Conservation (phyloP, 306 rosid species). For the Lablab purpureus region DNA sequence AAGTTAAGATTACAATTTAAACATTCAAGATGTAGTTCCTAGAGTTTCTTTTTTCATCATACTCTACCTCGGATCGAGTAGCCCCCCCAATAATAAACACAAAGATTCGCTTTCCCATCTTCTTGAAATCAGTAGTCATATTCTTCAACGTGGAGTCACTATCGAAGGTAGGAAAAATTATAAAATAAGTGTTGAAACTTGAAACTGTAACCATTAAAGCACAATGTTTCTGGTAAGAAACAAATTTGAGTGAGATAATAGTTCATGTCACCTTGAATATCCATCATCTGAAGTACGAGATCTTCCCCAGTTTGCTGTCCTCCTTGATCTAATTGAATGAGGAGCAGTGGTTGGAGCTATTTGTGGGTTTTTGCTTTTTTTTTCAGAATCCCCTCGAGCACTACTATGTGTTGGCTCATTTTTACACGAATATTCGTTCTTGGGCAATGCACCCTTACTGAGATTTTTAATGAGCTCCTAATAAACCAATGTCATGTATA, state of each 20-base stretch:
- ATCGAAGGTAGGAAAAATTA: slow-evolving; percentile 29
- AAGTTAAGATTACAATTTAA: slow-evolving; percentile 38
- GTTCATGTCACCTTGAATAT: slow-evolving; percentile 71
- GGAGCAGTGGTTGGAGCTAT: slow-evolving; percentile 60
- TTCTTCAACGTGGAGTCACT: slow-evolving; percentile 80
- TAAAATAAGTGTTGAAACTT: slow-evolving; percentile 14
- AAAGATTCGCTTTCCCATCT: slow-evolving; percentile 85
- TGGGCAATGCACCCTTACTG: slow-evolving; percentile 69
- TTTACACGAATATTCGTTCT: slow-evolving; percentile 77
- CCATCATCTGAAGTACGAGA: slow-evolving; percentile 78
- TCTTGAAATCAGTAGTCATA: slow-evolving; percentile 65
- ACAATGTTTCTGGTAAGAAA: not conserved
- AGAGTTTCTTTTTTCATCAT: slow-evolving; percentile 24
- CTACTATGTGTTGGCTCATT: slow-evolving; percentile 56
- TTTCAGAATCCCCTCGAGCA: slow-evolving; percentile 41
- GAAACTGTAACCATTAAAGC: slow-evolving; percentile 14
- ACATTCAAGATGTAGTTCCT: slow-evolving; percentile 13
- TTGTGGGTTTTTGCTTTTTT: slow-evolving; percentile 41
- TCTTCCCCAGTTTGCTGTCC: slow-evolving; percentile 92
- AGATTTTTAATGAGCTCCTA: slow-evolving; percentile 86
- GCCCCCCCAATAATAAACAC: slow-evolving; percentile 92
- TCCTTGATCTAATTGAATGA: slow-evolving; percentile 77
- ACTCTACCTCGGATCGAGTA: slow-evolving; percentile 89
- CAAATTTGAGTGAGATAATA: not conserved
- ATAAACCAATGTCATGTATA: slow-evolving; percentile 21